Evolutionary conservation across 2,329 filamentous ascomycete genomes (phyloP).

Genomic region (Calonectria ilicicola): DNA sequence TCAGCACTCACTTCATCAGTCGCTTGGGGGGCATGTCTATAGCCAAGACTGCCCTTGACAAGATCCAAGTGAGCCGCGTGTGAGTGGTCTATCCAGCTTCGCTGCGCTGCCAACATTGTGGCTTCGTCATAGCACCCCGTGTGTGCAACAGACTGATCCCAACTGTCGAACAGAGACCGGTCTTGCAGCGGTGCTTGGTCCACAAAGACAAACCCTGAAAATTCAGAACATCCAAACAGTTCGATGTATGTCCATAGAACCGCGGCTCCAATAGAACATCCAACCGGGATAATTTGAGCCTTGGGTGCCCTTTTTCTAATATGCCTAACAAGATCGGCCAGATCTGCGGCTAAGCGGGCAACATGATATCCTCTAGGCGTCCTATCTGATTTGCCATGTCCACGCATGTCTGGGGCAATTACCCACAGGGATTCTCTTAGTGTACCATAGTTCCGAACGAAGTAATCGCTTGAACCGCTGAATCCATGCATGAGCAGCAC

Average conservation of each 20-base stretch:
- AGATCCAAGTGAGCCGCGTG: constrained; percentile 38
- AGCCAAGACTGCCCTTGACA: constrained; percentile 39
- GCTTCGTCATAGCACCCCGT: constrained; percentile 42
- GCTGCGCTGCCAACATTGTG: constrained; percentile 38
- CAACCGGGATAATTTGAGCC: constrained; percentile 38
- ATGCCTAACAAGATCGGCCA: constrained; percentile 34
- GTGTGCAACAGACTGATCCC: constrained; percentile 39
- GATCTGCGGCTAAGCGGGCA: constrained; percentile 40
- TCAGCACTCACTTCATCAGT: constrained; percentile 35
- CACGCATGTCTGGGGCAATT: constrained; percentile 43
- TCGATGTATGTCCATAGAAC: constrained; percentile 44
- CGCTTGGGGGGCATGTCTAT: constrained; percentile 37
- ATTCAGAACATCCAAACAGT: constrained; percentile 40
- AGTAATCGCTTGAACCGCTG: constrained; percentile 45
- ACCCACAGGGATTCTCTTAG: constrained; percentile 38
- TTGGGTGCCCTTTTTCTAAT: constrained; percentile 32
- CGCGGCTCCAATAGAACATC: constrained; percentile 43
- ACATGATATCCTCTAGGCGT: constrained; percentile 42
- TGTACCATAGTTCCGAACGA: constrained; percentile 34
- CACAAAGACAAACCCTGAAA: constrained; percentile 42
- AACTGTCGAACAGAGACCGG: constrained; percentile 37
- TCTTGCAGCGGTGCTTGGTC: constrained; percentile 44
- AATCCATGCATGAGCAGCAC: constrained; percentile 44
- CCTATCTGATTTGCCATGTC: constrained; percentile 38
- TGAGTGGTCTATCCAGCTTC: constrained; percentile 40